Conservation (phyloP, 805 yeast genomes). For the Suhomyces canberraensis region DNA sequence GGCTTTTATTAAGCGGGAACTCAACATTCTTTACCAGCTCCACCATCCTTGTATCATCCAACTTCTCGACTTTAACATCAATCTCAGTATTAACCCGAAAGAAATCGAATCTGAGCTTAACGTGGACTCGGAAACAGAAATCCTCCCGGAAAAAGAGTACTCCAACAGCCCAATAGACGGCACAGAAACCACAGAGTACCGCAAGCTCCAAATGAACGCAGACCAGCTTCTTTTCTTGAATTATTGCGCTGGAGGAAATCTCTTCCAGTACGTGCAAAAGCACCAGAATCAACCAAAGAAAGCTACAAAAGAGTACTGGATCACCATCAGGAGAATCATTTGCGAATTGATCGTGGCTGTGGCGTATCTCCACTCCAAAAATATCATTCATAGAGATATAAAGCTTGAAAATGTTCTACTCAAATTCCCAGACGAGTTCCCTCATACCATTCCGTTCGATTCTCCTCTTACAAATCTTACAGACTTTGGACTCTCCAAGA, state of each 20-base stretch:
- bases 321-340: conserved; percentile 57
- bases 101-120: conserved; percentile 18
- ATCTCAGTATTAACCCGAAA: conserved; percentile 20
- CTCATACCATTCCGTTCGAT: conserved; percentile 1
- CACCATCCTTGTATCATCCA: conserved; percentile 71
- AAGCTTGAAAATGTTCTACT: conserved; percentile 82
- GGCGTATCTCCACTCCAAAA: conserved; percentile 60
- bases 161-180: not conserved
- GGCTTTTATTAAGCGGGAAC: conserved; percentile 54
- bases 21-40: conserved; percentile 53
- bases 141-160: conserved; percentile 3
- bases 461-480: conserved; percentile 57
- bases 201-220: conserved; percentile 17
- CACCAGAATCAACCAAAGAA: conserved; percentile 28
- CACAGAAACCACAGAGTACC: not conserved
- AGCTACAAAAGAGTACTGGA: conserved; percentile 38
- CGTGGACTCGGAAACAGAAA: conserved; percentile 18
- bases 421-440: conserved; percentile 24
- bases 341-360: conserved; percentile 71
- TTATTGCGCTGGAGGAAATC: conserved; percentile 81
- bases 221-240: conserved; percentile 59
- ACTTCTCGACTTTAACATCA: conserved; percentile 50
- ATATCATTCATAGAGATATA: conserved; percentile 85
- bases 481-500: conserved; percentile 86
- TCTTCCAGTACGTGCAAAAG: conserved; percentile 58